Conservation (phyloP, 208 protist species). For the Naegleria lovaniensis region DNA sequence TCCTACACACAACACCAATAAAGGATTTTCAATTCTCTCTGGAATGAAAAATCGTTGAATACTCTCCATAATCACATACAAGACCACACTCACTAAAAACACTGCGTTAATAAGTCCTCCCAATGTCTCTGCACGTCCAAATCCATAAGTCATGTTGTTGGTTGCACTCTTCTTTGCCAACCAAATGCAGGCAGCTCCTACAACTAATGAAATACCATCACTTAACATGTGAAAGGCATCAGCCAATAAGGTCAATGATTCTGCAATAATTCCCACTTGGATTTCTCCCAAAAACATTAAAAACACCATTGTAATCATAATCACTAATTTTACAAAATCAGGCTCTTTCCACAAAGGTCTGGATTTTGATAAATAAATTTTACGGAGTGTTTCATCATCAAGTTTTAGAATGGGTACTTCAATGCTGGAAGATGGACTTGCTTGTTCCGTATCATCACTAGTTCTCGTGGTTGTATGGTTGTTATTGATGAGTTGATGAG, state of each 20-base stretch:
- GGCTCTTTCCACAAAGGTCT: neutral
- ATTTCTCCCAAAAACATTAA: neutral
- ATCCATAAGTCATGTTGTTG: neutral
- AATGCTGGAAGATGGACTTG: neutral
- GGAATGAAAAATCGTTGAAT: slow-evolving; percentile 29
- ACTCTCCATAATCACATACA: slow-evolving; percentile 24
- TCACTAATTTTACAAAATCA: neutral
- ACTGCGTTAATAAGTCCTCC: slow-evolving; percentile 17
- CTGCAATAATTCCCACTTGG: neutral
- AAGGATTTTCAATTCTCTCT: slow-evolving; percentile 16
- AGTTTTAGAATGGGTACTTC: neutral
- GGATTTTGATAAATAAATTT: neutral
- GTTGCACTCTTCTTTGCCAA: neutral
- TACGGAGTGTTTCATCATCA: neutral
- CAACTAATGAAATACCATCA: neutral
- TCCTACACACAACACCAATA: slow-evolving; percentile 32
- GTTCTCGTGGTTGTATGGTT: too few species aligned
- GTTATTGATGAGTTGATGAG: neutral
- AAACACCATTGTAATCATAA: neutral
- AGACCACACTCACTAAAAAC: neutral
- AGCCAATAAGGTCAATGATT: neutral
- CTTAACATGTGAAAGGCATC: neutral
- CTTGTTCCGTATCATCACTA: too few species aligned
- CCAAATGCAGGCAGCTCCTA: neutral
- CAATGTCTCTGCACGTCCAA: neutral